Evolutionary conservation across 2,329 filamentous ascomycete genomes (phyloP).

Genomic region (Claviceps digitariae): DNA sequence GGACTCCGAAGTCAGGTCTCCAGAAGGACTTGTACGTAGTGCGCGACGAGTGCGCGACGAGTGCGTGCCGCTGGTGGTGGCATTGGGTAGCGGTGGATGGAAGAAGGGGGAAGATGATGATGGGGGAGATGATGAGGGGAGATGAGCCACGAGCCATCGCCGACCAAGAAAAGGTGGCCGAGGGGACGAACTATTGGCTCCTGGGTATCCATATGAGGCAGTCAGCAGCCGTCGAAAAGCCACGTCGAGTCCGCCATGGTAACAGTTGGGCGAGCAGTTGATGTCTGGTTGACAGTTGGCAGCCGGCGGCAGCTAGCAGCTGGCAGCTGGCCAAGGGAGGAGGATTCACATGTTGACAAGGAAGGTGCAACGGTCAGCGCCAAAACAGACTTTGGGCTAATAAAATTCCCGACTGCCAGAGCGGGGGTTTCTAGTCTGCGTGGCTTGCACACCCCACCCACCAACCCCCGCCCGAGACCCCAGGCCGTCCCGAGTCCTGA

Average conservation of each 20-base stretch:
- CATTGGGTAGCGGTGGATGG: background rate
- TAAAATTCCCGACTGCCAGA: background rate
- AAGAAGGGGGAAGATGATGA: too few relatives aligned
- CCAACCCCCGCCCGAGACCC: background rate
- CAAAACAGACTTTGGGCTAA: background rate
- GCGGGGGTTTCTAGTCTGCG: too few relatives aligned
- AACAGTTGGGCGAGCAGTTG: background rate
- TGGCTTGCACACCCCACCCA: background rate
- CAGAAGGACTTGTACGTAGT: background rate
- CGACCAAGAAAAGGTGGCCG: background rate
- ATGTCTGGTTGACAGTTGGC: background rate
- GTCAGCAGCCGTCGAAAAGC: slow-evolving; percentile 1
- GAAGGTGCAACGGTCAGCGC: background rate
- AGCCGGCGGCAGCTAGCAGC: background rate
- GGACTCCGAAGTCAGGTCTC: too few relatives aligned
- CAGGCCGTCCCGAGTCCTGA: background rate
- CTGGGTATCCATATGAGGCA: background rate
- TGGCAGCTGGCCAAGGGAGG: background rate
- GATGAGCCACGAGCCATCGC: background rate
- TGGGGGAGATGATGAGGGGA: too few relatives aligned
- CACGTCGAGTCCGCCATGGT: slow-evolving; percentile 2
- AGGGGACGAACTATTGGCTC: background rate
- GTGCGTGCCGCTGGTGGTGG: background rate
- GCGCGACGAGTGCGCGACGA: background rate
- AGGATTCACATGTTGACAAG: background rate